Evolutionary conservation across 345 rosid species (phyloP), one percentile per base, ranked within the genome.

Genomic region (Corchorus capsularis): DNA sequence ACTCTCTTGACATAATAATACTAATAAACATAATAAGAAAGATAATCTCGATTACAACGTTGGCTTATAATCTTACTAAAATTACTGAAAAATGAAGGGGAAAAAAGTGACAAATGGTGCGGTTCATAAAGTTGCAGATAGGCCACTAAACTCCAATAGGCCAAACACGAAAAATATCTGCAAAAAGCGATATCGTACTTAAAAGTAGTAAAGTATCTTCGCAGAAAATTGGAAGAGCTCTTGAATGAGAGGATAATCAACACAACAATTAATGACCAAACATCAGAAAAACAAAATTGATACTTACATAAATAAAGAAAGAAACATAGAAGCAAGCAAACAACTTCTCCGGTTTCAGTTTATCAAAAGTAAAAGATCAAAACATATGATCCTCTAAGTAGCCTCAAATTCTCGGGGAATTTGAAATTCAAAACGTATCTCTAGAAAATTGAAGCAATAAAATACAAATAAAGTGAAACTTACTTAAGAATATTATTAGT

Each of bases 121-220:
- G 50, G 41, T 56, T 54, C 35, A 41, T 47, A 59, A 57, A 59
- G 67, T 59, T 15, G 65, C 55, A 72, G 55, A 59, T 34, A 15
- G 19, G 64, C 22, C 67, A 59, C 27, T 4, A 56, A 27, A 56
- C 65, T 52, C 57, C 55, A 52, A 46, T 15, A 10, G 19, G 11
- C 73, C 9, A 52, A 52, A 69, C 45, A 32, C 57, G 20, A 69
- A 69, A 71, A 71, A 71, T 56, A 56, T 56, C 75, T 20, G 47
- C 1, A 32, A 15, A 43, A 43, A 20, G 32, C 15, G 54, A 15
- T 56, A 54, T 53, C 64, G 39, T 59, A 69, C 39, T 52, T 9
- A 53, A 69, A 5, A 64, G 46, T 39, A 39, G 43, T 39, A 39
- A 39, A 13, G 46, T 47, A 45, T 41, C 15, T 8, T 4, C 14